These are phyloP conservation scores for Barbarea vulgaris DNA, from an alignment of 345 rosid genomes.

Conservation along the genomic window DNA sequence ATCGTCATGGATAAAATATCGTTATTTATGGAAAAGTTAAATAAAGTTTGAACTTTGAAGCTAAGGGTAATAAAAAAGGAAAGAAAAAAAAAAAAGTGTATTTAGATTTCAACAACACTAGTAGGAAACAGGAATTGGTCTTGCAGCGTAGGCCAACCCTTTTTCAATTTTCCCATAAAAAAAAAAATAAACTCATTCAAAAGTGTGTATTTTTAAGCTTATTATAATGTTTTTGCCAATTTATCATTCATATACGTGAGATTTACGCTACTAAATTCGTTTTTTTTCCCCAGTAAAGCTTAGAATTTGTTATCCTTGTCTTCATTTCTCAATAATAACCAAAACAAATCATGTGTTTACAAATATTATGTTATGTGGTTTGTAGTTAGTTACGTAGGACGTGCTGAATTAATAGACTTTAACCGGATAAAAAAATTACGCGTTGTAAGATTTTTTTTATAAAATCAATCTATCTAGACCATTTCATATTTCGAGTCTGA, in stretches of 20 bases:
- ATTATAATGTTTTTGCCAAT: slow-evolving; percentile 8
- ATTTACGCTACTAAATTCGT: background rate
- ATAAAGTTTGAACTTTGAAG: slow-evolving; percentile 35
- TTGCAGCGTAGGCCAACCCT: slow-evolving; percentile 36
- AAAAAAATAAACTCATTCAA: background rate
- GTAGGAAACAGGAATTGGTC: slow-evolving; percentile 36
- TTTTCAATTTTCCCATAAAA: background rate
- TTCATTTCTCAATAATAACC: background rate
- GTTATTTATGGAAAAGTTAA: slow-evolving; percentile 28
- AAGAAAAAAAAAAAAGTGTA: background rate
- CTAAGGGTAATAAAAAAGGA: slow-evolving; percentile 28
- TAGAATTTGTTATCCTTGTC: background rate
- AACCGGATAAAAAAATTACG: background rate
- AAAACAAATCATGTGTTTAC: background rate
- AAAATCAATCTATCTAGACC: background rate
- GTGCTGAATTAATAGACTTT: background rate
- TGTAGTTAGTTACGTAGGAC: background rate
- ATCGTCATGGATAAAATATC: slow-evolving; percentile 26
- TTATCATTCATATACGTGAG: slow-evolving; percentile 19
- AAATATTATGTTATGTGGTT: slow-evolving; percentile 5
- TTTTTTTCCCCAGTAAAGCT: background rate
- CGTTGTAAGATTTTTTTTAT: background rate
- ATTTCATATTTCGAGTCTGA: background rate
- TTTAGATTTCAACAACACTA: slow-evolving; percentile 41
- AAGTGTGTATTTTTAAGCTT: background rate